Evolutionary conservation across 2,329 filamentous ascomycete genomes (phyloP), one percentile per base, ranked within the genome.

Genomic region (Alternaria arbusti): DNA sequence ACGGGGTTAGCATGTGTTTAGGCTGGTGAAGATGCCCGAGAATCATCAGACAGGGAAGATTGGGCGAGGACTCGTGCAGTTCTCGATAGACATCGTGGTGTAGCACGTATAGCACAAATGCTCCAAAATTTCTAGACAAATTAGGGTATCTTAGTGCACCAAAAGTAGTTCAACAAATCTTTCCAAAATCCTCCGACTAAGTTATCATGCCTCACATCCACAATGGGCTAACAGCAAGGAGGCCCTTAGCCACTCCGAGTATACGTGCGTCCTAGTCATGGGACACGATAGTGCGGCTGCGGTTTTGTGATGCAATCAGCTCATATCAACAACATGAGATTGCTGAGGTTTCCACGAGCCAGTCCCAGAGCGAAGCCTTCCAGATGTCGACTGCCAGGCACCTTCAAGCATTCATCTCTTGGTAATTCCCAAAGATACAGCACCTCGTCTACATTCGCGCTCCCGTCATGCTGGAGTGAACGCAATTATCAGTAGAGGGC

Each of bases 351-450:
- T 9, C 32, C 32, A 36, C 15, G 32, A 36, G 32, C 30, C 4
- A 36, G 30, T 4, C 32, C 13, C 32, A 36, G 1, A n/a, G 9
- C 2, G 20, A 13, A 22, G n/a, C 20, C 17, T n/a, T 45, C 44
- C 5, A 26, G 2, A 25, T 51, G 43, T 26, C 15, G 23, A 17
- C 59, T 44, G 12, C 62, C 56, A n/a, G 61, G 64, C 5, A 67
- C 32, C 2, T 40, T 36, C 20, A 44, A 50, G 32, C 57, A 63
- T 17, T 65, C 58, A 4, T 52, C 22, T 15, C 40, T 44, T 13
- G 20, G 47, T 10, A 51, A 17, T 9, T 58, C 30, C 59, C 66
- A 65, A 5, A 65, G 17, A 32, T 52, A 40, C 15, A 62, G 36
- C 3, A 59, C 64, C 43, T 57, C 40, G 43, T 47, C 12, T 36